A percentile compares a stretch with the other conserved stretches of the same genome.
Evolutionary conservation across 2,329 filamentous ascomycete genomes (phyloP).

Genomic region (Calonectria hawksworthii): DNA sequence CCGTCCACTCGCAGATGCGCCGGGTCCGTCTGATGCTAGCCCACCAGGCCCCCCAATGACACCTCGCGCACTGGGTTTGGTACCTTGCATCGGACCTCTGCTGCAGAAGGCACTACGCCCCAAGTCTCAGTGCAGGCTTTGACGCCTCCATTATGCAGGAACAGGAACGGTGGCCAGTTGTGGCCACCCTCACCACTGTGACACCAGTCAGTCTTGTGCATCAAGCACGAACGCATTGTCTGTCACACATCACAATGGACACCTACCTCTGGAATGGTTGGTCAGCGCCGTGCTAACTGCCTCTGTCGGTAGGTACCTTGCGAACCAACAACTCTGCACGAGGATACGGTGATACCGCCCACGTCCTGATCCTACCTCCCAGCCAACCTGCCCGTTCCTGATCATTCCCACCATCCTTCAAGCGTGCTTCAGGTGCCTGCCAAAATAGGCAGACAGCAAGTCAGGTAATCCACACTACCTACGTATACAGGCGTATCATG

Average conservation of each 20-base stretch:
- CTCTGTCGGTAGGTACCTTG: not conserved
- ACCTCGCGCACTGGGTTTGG: conserved; percentile 34
- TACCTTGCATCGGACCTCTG: conserved; percentile 46
- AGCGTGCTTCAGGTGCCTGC: conserved; percentile 24
- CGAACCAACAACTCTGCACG: conserved; percentile 8
- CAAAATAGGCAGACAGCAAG: conserved; percentile 23
- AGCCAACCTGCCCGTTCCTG: not conserved
- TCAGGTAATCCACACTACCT: conserved; percentile 19
- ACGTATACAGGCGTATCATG: not conserved
- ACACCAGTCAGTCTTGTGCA: conserved; percentile 27
- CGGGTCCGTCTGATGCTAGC: conserved; percentile 10
- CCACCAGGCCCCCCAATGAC: conserved; percentile 3
- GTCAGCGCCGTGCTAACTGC: not conserved
- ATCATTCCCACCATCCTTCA: conserved; percentile 21
- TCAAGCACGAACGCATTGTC: conserved; percentile 24
- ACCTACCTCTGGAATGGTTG: not conserved
- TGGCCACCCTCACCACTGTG: conserved; percentile 35
- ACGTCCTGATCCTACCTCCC: not conserved
- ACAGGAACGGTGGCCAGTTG: conserved; percentile 44
- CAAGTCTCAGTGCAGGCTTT: conserved; percentile 29
- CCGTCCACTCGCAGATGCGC: conserved; percentile 15
- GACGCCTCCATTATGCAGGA: conserved; percentile 46
- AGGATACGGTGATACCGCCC: not conserved
- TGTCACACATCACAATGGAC: conserved; percentile 20
- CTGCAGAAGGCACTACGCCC: conserved; percentile 36